Conservation (phyloP, 2,329 filamentous ascomycete genomes). For the Colletotrichum camelliae region DNA sequence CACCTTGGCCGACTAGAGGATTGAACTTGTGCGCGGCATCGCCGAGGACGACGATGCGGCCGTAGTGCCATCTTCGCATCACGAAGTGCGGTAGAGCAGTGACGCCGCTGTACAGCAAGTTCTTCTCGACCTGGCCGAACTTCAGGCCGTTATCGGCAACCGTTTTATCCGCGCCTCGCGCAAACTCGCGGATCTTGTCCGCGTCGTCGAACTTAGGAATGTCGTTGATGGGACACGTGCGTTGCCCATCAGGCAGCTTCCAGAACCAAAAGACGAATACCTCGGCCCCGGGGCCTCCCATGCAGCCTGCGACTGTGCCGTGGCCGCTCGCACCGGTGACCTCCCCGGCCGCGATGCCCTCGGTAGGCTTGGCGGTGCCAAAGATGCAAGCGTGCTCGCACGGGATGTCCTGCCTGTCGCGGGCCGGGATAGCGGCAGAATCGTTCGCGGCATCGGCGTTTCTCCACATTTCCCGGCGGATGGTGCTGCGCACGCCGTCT, state of each 20-base stretch:
- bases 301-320: neutral
- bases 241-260: neutral
- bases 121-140: neutral
- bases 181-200: slow-evolving; percentile 7
- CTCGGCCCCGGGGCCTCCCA: neutral
- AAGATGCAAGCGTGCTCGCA: slow-evolving; percentile 20
- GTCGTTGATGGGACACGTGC: slow-evolving; percentile 2
- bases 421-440: slow-evolving; percentile 2
- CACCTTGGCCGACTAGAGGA: slow-evolving; percentile 32
- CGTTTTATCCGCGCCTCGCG: neutral
- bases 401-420: neutral
- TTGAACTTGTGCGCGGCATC: slow-evolving; percentile 40
- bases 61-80: slow-evolving; percentile 32
- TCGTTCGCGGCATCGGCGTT: slow-evolving; percentile 10
- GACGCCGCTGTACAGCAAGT: slow-evolving; percentile 9
- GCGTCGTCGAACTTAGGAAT: slow-evolving; percentile 8
- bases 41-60: slow-evolving; percentile 35
- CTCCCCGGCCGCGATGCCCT: neutral
- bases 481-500: slow-evolving; percentile 45
- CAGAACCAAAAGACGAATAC: slow-evolving; percentile 17
- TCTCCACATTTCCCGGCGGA: slow-evolving; percentile 35
- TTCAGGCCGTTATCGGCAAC: neutral
- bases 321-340: slow-evolving; percentile 3
- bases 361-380: slow-evolving; percentile 5
- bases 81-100: slow-evolving; percentile 18